phyloP scores from a whole-genome alignment of 352 stramenopile genomes.

The Phytopythium ostracodes region DNA sequence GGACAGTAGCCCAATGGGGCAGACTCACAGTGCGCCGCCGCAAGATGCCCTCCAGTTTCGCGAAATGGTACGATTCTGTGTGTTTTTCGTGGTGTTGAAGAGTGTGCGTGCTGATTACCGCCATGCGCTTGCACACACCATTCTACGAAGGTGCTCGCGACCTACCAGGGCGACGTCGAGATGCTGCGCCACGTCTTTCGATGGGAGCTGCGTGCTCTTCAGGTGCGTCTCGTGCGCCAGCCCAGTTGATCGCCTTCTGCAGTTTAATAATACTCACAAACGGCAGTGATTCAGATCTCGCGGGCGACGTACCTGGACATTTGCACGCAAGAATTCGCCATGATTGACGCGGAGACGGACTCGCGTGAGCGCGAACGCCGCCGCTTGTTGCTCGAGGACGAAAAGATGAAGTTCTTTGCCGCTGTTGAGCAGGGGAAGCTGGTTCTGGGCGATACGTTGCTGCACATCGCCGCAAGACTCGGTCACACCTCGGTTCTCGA shows the following conservation, averaged over 20 bases:
- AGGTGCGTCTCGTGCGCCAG: slow-evolving; percentile 19
- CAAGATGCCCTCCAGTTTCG: slow-evolving; percentile 55
- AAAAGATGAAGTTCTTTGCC: slow-evolving; percentile 78
- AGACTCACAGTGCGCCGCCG: slow-evolving; percentile 52
- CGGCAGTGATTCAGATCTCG: slow-evolving; percentile 39
- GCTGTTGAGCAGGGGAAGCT: slow-evolving; percentile 52
- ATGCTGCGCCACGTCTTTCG: slow-evolving; percentile 37
- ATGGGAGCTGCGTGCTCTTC: slow-evolving; percentile 38
- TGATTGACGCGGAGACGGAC: slow-evolving; percentile 54
- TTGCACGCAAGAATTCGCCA: slow-evolving; percentile 51
- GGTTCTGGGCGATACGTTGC: slow-evolving; percentile 62
- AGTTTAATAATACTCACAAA: too few species aligned
- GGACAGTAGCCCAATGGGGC: slow-evolving; percentile 24
- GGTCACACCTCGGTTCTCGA: slow-evolving; percentile 47
- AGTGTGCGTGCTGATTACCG: neutral
- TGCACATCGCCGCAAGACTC: slow-evolving; percentile 65
- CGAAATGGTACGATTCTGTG: slow-evolving; percentile 27
- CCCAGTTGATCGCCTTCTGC: too few species aligned
- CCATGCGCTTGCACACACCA: neutral
- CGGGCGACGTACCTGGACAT: slow-evolving; percentile 75
- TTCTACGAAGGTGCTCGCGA: slow-evolving; percentile 48
- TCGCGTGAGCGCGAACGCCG: slow-evolving; percentile 49
- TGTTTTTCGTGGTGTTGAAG: neutral
- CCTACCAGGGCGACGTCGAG: slow-evolving; percentile 46
- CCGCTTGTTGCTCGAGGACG: slow-evolving; percentile 45